These are phyloP conservation scores for Fusarium miscanthi DNA, from an alignment of 2,329 filamentous ascomycete species.

Conservation along the genomic window DNA sequence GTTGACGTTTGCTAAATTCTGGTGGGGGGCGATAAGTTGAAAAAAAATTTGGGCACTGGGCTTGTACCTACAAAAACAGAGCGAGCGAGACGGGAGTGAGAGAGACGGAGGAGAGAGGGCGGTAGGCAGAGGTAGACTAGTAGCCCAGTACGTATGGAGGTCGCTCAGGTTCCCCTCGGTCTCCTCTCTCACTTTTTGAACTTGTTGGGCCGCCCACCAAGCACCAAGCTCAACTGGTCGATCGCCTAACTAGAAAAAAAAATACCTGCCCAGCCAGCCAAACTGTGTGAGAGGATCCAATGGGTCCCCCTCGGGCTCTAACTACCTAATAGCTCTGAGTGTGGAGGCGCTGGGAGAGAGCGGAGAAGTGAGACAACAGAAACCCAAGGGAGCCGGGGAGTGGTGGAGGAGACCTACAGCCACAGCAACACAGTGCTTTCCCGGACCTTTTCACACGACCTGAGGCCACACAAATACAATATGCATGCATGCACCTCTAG, in stretches of 20 bases:
- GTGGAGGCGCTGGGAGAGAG: conserved; percentile 40
- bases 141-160: not conserved
- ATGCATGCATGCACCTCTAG: not conserved
- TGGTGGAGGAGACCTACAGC: conserved; percentile 14
- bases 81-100: not conserved
- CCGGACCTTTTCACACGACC: not conserved
- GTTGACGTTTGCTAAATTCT: conserved; percentile 55
- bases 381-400: conserved; percentile 14
- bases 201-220: conserved; percentile 49
- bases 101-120: not conserved
- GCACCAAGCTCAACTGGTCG: conserved; percentile 45
- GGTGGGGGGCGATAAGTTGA: conserved; percentile 53
- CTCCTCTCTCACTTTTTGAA: conserved; percentile 27
- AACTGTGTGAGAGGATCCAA: conserved; percentile 39
- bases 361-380: conserved; percentile 43
- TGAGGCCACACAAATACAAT: not conserved
- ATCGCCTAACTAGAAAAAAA: conserved; percentile 35
- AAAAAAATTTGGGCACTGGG: conserved; percentile 51
- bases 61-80: conserved; percentile 37
- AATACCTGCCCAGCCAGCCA: conserved; percentile 22
- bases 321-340: conserved; percentile 29
- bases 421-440: conserved; percentile 31
- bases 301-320: not conserved
- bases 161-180: not conserved
- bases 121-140: not conserved